Base-by-base conservation (phyloP, 805 yeast species). In the Myxozyma vanderwaltii region DNA sequence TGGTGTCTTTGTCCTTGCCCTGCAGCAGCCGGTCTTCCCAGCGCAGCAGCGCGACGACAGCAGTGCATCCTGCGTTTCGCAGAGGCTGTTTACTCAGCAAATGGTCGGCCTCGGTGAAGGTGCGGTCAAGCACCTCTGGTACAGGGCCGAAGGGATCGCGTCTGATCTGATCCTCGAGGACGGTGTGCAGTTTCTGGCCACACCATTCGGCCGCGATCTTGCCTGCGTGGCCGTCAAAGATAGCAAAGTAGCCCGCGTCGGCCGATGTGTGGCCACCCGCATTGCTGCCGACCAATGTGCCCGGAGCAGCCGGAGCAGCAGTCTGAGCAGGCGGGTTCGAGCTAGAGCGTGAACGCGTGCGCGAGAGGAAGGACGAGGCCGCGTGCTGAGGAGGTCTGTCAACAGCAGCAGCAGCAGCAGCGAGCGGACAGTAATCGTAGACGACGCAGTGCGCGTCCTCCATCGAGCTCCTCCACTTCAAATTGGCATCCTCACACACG, bases 201-300 rank as follows among this genome's bases (percentile, higher is more conserved):
- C 97, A 91, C 95, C 96, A 91, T 68, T 92, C 83, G 1, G 99
- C 96, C 7, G 96, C 86, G 66, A 85, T 89, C 56, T 84, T 84
- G 23, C 99, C 99, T 1, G 98, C 98, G 75, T 92, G 99, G 10
- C 99, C 99, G 74, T 92, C 99, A 74, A 91, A 92, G 0, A 92
- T 81, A 17, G 95, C 98, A 80, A 92, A 91, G 71, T 89, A 92
- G 1, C 97, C 98, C 87, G 96, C 88, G 71, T 91, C 97, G 50
- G 21, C 21, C 23, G 58, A 36, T 19, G 35, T 33, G 44, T 59
- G 63, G 23, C 57, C 60, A 45, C 54, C 36, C 21, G 23, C 29
- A 26, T 47, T 41, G 49, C 55, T 41, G 44, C 45, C 49, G 13
- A 43, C 17, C 1, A 54, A 35, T 1, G 47, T 35, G 7, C 50